Base-by-base conservation (phyloP, 2,329 filamentous ascomycete genomes). In the Chaetomiaceae sp. region DNA sequence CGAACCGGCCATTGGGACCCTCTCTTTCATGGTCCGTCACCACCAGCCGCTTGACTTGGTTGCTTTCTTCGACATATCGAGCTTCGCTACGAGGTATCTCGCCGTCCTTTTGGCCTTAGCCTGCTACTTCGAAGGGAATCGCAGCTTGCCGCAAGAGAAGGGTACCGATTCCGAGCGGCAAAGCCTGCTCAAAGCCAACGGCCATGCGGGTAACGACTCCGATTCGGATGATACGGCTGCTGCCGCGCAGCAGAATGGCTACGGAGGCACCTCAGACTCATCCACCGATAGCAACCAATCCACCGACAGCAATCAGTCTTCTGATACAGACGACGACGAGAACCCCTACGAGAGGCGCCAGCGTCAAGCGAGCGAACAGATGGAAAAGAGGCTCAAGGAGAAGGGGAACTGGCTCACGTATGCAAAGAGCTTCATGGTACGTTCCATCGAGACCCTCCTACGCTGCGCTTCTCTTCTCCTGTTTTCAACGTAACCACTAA, bases 361-460 rank as follows among this genome's bases (percentile, higher is more conserved):
- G 58, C 70, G 75, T 33, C 71, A 71, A 60, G 75, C 66, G 39
- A 76, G 68, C 60, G 81, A 74, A 63, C 75, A 66, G 52, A 83
- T 78, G 69, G 70, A 80, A 51, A 83, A 87, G 63, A 78, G 83
- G 3, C 72, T 89, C n/a, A 74, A 83, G 60, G 78, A 84, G 53
- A 78, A 84, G 48, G 86, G 86, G 1, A 87, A 81, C 53, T 91
- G 85, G 85, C 75, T 86, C 55, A 77, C 79, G 35, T 93, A 93
- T 58, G 71, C 83, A 22, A 88, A 84, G 59, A 79, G 83, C 6
- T 94, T 89, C 65, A 71, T 73, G 58, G 78, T 75, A 63, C 69
- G 55, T 34, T 6, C 14, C 22, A 5, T 24, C 9, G 9, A 24
- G 9, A 9, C 22, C 6, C 22, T 5, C 22, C 9, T 24, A 5